A percentile compares a stretch with the other conserved stretches of the same genome.
phyloP scores from a whole-genome alignment of 768 basidiomycete species.

The Coprinellus aureogranulatus region DNA sequence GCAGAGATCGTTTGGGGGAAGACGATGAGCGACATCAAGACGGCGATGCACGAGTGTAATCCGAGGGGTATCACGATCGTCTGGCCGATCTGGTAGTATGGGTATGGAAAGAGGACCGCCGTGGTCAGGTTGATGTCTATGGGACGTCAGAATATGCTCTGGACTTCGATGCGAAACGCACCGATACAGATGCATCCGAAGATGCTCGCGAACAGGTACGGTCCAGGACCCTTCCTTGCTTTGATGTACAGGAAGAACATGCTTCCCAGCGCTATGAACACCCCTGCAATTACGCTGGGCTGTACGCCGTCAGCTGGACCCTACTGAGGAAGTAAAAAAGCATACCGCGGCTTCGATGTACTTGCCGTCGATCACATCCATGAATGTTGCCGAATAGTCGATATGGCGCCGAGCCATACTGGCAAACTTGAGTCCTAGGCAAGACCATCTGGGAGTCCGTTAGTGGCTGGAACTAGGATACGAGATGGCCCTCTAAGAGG shows the following conservation, averaged over 20 bases:
- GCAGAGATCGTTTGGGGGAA: constrained; percentile 66
- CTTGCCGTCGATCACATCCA: constrained; percentile 44
- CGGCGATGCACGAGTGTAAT: constrained; percentile 39
- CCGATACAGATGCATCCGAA: constrained; percentile 63
- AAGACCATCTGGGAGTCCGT: constrained; percentile 51
- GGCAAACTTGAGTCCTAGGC: constrained; percentile 63
- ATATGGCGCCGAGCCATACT: constrained; percentile 49
- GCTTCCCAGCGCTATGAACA: constrained; percentile 65
- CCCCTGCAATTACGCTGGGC: constrained; percentile 57
- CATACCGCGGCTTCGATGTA: constrained; percentile 54
- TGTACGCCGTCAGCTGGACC: constrained; percentile 17
- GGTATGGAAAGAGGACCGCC: constrained; percentile 60
- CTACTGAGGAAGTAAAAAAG: background rate
- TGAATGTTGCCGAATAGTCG: constrained; percentile 34
- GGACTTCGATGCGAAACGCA: constrained; percentile 20
- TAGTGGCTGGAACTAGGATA: background rate
- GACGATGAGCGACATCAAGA: constrained; percentile 50
- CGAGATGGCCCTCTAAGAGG: too few species aligned
- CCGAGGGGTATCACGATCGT: constrained; percentile 52
- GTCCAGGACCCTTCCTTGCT: constrained; percentile 60
- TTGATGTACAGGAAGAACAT: constrained; percentile 57
- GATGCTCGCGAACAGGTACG: constrained; percentile 53
- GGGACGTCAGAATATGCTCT: background rate
- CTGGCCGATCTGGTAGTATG: constrained; percentile 58
- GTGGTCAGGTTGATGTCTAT: constrained; percentile 60